Evolutionary conservation across 2,329 filamentous ascomycete genomes (phyloP), one percentile per base, ranked within the genome.

Genomic region (Fusarium sororula): DNA sequence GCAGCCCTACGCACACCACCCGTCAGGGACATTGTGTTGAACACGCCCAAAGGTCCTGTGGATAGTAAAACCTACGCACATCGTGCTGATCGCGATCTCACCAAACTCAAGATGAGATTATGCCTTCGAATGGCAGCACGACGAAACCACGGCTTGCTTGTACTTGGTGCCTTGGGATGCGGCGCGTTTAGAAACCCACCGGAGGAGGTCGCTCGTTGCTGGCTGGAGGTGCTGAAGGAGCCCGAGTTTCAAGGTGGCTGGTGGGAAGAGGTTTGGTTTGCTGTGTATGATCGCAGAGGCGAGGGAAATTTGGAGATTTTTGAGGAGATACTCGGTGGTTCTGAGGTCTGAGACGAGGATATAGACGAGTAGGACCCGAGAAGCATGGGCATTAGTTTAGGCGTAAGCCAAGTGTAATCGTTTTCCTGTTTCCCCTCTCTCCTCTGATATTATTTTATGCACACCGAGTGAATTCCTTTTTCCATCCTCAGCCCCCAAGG

Each of bases 161-260:
- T 94, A 10, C 84, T 94, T 4, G 92, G 92, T 0, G 91, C 92
- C 0, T 78, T 94, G 56, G 92, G 92, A 0, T 94, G 92, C 75
- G 92, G 92, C 7, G 90, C 88, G 1, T 93, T 92, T 79, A 75
- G 74, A 1, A 92, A 93, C 78, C 92, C 92, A 14, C 85, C 85
- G 0, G 81, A 83, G 38, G 89, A 90, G 69, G 88, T 94, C n/a
- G 91, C 89, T 5, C 67, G 82, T 39, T 91, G 90, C 74, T 94
- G 91, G 86, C 79, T 83, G 35, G 87, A 90, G 75, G 90, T 93
- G 39, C 81, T 93, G 62, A 65, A 78, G 37, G 90, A 93, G 77
- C 42, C 70, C 1, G 91, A 94, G 81, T 93, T 92, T 72, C 75
- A 81, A 44, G 89, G 90, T 4, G 89, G 89, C 0, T 92, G 91